Conservation (phyloP, 345 rosid species). For the Anastatica hierochuntica region DNA sequence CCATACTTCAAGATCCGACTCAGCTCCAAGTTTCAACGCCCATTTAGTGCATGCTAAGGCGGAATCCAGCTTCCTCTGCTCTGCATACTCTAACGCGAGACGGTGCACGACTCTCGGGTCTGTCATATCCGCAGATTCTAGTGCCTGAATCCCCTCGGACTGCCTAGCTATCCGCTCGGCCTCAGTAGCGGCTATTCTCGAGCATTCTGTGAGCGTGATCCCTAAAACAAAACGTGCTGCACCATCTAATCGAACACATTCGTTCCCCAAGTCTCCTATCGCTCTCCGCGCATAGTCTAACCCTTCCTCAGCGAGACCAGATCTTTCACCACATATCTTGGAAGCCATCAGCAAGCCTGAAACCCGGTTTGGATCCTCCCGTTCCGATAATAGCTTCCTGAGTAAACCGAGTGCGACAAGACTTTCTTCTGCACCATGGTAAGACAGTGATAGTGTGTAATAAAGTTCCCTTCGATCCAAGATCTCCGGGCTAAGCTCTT, state of each 20-base stretch:
- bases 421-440: conserved; percentile 55
- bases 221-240: conserved; percentile 44
- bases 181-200: conserved; percentile 38
- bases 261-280: conserved; percentile 30
- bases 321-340: conserved; percentile 42
- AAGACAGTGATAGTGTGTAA: conserved; percentile 50
- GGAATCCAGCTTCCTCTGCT: conserved; percentile 61
- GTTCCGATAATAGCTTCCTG: conserved; percentile 40
- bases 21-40: conserved; percentile 47
- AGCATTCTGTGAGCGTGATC: conserved; percentile 40
- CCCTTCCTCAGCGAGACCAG: conserved; percentile 56
- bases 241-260: conserved; percentile 42
- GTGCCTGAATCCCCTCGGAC: conserved; percentile 52
- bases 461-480: conserved; percentile 46
- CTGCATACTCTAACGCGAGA: conserved; percentile 61
- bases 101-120: conserved; percentile 45
- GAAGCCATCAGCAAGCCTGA: conserved; percentile 59
- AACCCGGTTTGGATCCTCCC: conserved; percentile 43
- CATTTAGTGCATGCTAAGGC: conserved; percentile 42
- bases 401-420: conserved; percentile 54
- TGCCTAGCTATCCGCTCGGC: conserved; percentile 39
- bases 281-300: conserved; percentile 45
- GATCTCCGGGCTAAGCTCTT: conserved; percentile 58
- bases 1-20: conserved; percentile 55
- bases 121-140: conserved; percentile 43